Base-by-base conservation (phyloP, 108 stramenopile species). In the Tribonema minus region DNA sequence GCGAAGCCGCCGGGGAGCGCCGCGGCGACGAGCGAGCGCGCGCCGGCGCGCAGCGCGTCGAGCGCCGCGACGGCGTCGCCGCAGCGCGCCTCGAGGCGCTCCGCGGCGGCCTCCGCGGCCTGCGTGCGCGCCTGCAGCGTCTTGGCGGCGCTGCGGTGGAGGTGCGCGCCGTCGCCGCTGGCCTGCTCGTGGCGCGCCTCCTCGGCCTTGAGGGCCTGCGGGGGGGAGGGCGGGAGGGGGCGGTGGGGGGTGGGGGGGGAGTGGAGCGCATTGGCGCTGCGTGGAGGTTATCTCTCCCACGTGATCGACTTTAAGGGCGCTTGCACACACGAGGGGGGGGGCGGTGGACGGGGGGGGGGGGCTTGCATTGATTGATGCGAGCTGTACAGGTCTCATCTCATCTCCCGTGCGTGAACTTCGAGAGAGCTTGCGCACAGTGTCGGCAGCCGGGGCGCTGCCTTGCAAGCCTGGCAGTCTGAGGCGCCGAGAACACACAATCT, bases 61-160 rank as follows among this genome's bases (percentile, higher is more conserved):
- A 93, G 38, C 29, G 86, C 84, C 60, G 71, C 81, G 65, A 83
- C 80, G 7, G 86, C 69, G 32, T 65, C 85, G 31, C 89, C 84
- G 69, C 87, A 89, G 68, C 86, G 87, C 3, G 30, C 27, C 67
- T 92, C 91, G 78, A 89, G 91, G 37, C 74, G 84, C 58, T 79
- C 86, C 27, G 91, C 90, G 40, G 84, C 76, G 23, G 38, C 81
- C 60, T 91, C 89, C 0, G 86, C 70, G 3, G 68, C 54, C 70
- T 86, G 74, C 39, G 89, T 68, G 46, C 82, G 81, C 4, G 69
- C 67, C 62, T 91, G 84, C 37, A 90, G 79, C 61, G 88, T 87
- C 38, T 77, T 64, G 60, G 89, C 80, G 64, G 84, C 85, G 39
- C 81, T n/a, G n/a, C n/a, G n/a, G n/a, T n/a, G n/a, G n/a, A n/a